These are phyloP conservation scores for Rhodotorula toruloides DNA, from an alignment of 768 basidiomycete genomes.

Conservation along the genomic window DNA sequence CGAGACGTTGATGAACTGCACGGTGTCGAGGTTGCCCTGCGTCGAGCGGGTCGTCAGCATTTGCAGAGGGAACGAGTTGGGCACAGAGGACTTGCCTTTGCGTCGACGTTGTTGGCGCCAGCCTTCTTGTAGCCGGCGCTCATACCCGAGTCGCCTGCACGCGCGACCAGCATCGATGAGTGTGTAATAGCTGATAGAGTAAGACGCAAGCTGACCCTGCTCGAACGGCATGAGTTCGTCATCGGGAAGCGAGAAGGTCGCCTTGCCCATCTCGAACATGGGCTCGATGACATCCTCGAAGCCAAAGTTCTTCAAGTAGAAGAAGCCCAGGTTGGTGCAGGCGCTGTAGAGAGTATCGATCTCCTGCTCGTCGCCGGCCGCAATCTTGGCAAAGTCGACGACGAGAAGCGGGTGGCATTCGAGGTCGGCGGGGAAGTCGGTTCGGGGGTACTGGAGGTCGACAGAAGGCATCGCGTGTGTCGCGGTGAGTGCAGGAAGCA, in stretches of 20 bases:
- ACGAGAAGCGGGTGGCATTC: slow-evolving; percentile 57
- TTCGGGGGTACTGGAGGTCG: slow-evolving; percentile 2
- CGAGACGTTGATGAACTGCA: slow-evolving; percentile 59
- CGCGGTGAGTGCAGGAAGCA: neutral
- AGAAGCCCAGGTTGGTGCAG: slow-evolving; percentile 60
- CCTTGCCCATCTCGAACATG: slow-evolving; percentile 59
- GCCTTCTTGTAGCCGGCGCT: slow-evolving; percentile 55
- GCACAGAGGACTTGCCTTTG: slow-evolving; percentile 44
- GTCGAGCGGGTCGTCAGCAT: neutral
- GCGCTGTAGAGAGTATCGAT: slow-evolving; percentile 57
- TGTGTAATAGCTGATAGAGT: neutral
- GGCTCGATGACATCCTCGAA: slow-evolving; percentile 48
- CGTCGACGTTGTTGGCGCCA: slow-evolving; percentile 16
- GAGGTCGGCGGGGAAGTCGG: slow-evolving; percentile 54
- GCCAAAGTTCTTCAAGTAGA: slow-evolving; percentile 50
- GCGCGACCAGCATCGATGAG: slow-evolving; percentile 49
- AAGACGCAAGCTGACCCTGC: slow-evolving; percentile 49
- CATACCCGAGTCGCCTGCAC: slow-evolving; percentile 55
- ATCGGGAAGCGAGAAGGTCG: slow-evolving; percentile 55
- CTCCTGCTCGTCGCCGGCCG: slow-evolving; percentile 50
- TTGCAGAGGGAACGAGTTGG: neutral
- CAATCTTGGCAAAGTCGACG: slow-evolving; percentile 56
- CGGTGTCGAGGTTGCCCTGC: slow-evolving; percentile 54
- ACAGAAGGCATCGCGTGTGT: neutral
- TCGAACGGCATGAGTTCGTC: slow-evolving; percentile 60